Conservation (phyloP, 306 rosid genomes). For the Lathyrus oleraceus region DNA sequence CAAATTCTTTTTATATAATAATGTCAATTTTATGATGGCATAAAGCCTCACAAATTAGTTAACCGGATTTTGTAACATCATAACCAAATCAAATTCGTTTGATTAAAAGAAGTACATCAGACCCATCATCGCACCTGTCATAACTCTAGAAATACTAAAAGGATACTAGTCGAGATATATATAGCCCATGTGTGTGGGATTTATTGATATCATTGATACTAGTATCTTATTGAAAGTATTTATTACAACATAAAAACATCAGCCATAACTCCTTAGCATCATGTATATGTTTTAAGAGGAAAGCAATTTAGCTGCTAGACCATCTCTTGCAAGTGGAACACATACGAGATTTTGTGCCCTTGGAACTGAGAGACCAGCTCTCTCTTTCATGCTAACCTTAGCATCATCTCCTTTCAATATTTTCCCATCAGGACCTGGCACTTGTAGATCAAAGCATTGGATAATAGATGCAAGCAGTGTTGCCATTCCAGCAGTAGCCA, state of each 20-base stretch:
- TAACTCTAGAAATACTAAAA: too few relatives aligned
- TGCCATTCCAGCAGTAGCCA: conserved; percentile 49
- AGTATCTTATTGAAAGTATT: too few relatives aligned
- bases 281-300: background rate
- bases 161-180: too few relatives aligned
- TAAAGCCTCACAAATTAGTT: too few relatives aligned
- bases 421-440: conserved; percentile 7
- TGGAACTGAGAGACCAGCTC: conserved; percentile 45
- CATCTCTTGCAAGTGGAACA: conserved; percentile 34
- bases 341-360: conserved; percentile 43
- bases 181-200: too few relatives aligned
- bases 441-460: conserved; percentile 53
- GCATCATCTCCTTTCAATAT: background rate
- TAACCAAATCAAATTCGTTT: too few relatives aligned
- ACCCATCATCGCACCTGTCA: too few relatives aligned
- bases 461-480: conserved; percentile 45
- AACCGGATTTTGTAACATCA: too few relatives aligned
- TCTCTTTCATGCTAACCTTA: conserved; percentile 41
- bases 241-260: background rate
- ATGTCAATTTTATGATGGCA: too few relatives aligned
- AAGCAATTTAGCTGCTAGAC: conserved; percentile 2
- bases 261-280: background rate
- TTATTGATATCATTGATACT: too few relatives aligned
- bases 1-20: too few relatives aligned
- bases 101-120: too few relatives aligned